Evolutionary conservation across 164 flowering plant genomes (phyloP), one percentile per base, ranked within the genome.

Genomic region (Saururus chinensis): DNA sequence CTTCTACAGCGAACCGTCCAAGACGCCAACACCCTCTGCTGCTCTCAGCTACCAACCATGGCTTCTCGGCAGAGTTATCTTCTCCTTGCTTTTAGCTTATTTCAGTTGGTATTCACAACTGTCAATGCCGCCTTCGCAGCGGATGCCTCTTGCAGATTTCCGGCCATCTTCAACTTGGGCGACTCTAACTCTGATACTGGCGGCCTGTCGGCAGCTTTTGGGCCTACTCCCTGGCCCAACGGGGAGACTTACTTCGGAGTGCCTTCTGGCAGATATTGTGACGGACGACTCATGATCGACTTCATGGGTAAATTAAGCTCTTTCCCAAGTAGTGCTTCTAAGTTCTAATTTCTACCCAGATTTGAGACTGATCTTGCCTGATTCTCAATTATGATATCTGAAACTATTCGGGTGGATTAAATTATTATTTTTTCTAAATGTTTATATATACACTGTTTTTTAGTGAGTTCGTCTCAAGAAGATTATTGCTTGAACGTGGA

Each of bases 151-250:
- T 54, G 57, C 14, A 10, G 21, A 21, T 54, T 54, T 54, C 57
- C 57, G 57, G 57, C 57, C 17, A 54, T 54, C 7, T 54, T 54
- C 57, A 54, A 54, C 57, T 54, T 54, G 25, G 57, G 57, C 9
- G 57, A 54, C 17, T 54, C 57, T 0, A 54, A 54, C 26, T 54
- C 57, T 13, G 57, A 54, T 21, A 54, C 57, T 21, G 57, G 57
- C 21, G 57, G 57, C 30, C 57, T 54, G 16, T 20, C 57, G 25
- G 57, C 26, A 25, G 21, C 57, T 54, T 14, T 54, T 21, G 24
- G 57, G 17, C 57, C 57, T 54, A 17, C 57, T 54, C 57, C 30
- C 26, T 54, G 57, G 57, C 57, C 57, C 26, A 22, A 54, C 17
- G 57, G 57, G 17, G 57, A 54, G 57, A 54, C 57, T 0, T 54